These are phyloP conservation scores for Starmerella powellii DNA, from an alignment of 805 yeast genomes.

Conservation along the genomic window DNA sequence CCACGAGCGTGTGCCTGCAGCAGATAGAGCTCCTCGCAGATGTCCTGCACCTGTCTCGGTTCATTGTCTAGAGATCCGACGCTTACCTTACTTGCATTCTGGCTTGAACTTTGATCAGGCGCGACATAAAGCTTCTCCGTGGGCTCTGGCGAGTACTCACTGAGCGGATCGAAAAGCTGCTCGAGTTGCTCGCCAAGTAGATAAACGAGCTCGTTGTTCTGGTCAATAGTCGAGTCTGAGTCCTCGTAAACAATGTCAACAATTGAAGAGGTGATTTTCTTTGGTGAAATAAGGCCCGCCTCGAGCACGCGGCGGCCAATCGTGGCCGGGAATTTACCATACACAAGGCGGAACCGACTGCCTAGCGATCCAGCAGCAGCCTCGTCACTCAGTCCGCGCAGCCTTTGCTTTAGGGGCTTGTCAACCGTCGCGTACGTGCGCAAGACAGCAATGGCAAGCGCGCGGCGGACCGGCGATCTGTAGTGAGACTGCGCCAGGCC, in stretches of 20 bases:
- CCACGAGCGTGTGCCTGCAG: slow-evolving; percentile 67
- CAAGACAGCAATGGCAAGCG: slow-evolving; percentile 63
- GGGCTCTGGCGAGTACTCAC: slow-evolving; percentile 86
- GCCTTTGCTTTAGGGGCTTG: slow-evolving; percentile 21
- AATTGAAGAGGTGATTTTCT: slow-evolving; percentile 39
- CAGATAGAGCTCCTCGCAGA: slow-evolving; percentile 53
- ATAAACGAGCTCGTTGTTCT: slow-evolving; percentile 65
- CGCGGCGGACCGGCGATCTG: slow-evolving; percentile 51
- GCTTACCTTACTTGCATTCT: background rate
- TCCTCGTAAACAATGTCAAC: slow-evolving; percentile 68
- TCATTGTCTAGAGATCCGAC: slow-evolving; percentile 22
- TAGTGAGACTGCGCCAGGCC: slow-evolving; percentile 43
- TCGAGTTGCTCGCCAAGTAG: slow-evolving; percentile 76
- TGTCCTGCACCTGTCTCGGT: slow-evolving; percentile 35
- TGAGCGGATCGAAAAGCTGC: slow-evolving; percentile 74
- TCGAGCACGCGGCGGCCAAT: slow-evolving; percentile 47
- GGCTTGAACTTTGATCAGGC: slow-evolving; percentile 32
- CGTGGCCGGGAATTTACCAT: slow-evolving; percentile 41
- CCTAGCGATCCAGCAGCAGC: slow-evolving; percentile 76
- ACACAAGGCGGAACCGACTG: slow-evolving; percentile 45
- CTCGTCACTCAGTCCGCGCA: slow-evolving; percentile 41
- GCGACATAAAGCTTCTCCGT: slow-evolving; percentile 59
- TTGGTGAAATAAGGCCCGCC: slow-evolving; percentile 45
- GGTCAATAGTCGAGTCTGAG: slow-evolving; percentile 39
- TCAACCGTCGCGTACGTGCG: slow-evolving; percentile 53